Evolutionary conservation across 345 rosid species (phyloP).

Genomic region (Dipteronia dyeriana): DNA sequence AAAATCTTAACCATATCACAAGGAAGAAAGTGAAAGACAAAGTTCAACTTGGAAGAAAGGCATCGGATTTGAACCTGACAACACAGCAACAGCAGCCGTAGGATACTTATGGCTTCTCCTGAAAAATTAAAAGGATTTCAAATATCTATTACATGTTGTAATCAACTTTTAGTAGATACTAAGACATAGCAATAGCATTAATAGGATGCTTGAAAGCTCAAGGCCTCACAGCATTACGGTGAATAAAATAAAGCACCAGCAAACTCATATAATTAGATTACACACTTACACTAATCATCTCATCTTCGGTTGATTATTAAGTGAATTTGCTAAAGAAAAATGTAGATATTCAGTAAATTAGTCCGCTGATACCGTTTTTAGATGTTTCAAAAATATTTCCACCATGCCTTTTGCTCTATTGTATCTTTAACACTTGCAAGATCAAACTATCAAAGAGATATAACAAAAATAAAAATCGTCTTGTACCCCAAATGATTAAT

Average conservation of each 20-base stretch:
- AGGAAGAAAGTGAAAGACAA: conserved; percentile 10
- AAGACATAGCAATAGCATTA: neutral
- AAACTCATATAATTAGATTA: neutral
- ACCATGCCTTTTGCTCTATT: neutral
- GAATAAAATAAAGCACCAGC: neutral
- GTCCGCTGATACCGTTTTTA: neutral
- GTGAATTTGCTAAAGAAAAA: neutral
- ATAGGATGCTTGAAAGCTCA: neutral
- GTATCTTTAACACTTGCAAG: neutral
- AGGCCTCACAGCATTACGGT: neutral
- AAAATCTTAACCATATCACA: neutral
- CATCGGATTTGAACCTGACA: conserved; percentile 55
- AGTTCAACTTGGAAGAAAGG: neutral
- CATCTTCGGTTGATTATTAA: neutral
- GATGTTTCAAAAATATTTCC: too few species aligned
- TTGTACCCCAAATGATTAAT: neutral
- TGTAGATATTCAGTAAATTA: neutral
- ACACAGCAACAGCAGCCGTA: conserved; percentile 37
- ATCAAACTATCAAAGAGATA: neutral
- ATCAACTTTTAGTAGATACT: conserved; percentile 6
- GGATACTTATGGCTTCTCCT: conserved; percentile 38
- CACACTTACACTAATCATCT: neutral
- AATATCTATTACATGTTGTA: neutral
- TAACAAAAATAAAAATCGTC: too few species aligned
- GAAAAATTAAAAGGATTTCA: conserved; percentile 21